Evolutionary conservation across 208 protist genomes (phyloP).

Genomic region (Trypanosoma theileri): DNA sequence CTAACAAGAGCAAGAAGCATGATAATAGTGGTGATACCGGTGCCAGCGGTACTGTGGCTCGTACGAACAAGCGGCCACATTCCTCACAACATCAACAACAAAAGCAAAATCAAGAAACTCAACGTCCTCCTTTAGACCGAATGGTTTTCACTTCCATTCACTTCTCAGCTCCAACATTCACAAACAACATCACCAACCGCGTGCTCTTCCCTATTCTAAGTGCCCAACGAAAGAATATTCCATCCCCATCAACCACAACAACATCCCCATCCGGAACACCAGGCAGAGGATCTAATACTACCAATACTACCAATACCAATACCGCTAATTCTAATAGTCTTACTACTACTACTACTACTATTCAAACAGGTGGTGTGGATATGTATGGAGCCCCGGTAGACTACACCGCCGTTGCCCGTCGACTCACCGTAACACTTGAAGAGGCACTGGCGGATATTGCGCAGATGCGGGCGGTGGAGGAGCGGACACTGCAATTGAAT

Average conservation of each 20-base stretch:
- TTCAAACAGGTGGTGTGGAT: too few relatives aligned
- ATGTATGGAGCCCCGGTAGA: constrained; percentile 16
- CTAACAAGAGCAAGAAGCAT: background rate
- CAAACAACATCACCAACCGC: constrained; percentile 71
- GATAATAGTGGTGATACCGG: too few relatives aligned
- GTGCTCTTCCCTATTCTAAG: constrained; percentile 52
- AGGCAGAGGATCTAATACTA: too few relatives aligned
- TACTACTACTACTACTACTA: too few relatives aligned
- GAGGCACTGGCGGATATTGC: constrained; percentile 52
- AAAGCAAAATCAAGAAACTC: too few relatives aligned
- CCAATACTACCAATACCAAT: too few relatives aligned
- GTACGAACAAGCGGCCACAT: too few relatives aligned
- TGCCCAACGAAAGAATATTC: background rate
- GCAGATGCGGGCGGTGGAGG: constrained; percentile 51
- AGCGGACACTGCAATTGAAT: constrained; percentile 35
- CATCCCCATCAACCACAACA: background rate
- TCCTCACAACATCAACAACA: too few relatives aligned
- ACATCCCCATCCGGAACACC: background rate
- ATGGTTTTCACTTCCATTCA: constrained; percentile 56
- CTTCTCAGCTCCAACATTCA: constrained; percentile 71
- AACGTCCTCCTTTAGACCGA: constrained; percentile 38
- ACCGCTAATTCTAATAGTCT: too few relatives aligned
- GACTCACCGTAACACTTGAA: constrained; percentile 51
- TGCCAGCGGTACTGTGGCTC: too few relatives aligned
- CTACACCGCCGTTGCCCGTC: constrained; percentile 36